Evolutionary conservation across 768 basidiomycete species (phyloP).

Genomic region (Mycena haematopus): DNA sequence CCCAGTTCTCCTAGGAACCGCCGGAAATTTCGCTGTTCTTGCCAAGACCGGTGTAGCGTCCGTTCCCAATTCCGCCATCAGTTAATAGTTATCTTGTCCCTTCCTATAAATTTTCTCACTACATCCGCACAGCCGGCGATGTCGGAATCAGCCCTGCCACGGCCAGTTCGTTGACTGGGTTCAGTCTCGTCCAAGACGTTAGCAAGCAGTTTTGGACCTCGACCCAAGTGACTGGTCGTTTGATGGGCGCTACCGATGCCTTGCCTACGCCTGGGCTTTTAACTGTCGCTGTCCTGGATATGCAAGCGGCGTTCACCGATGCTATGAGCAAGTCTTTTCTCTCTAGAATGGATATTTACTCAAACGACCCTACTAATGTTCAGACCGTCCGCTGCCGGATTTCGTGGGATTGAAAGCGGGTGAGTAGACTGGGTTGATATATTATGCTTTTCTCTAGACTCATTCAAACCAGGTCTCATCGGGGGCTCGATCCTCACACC

Average conservation of each 20-base stretch:
- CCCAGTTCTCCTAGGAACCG: constrained; percentile 6
- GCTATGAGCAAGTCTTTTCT: constrained; percentile 5
- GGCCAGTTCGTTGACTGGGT: constrained; percentile 1
- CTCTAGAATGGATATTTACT: no score
- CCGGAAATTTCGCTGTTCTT: constrained; percentile 3
- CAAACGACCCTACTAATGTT: no score
- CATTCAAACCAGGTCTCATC: constrained; percentile 14
- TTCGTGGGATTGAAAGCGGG: constrained; percentile 11
- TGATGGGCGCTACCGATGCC: constrained; percentile 11
- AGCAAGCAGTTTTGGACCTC: constrained; percentile 18
- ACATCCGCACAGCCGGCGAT: constrained; percentile 3
- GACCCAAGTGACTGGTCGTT: constrained; percentile 9
- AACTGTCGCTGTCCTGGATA: not conserved
- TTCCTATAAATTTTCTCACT: no score
- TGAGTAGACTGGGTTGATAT: not conserved
- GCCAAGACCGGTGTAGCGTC: constrained; percentile 2
- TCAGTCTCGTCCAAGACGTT: constrained; percentile 5
- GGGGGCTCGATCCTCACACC: constrained; percentile 8
- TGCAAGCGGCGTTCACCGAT: constrained; percentile 14
- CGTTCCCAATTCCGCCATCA: constrained; percentile 7
- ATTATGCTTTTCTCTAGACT: not conserved
- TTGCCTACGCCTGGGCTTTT: constrained; percentile 3
- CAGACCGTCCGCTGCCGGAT: not conserved
- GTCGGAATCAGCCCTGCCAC: constrained; percentile 2
- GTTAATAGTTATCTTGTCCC: constrained; percentile 2